Evolutionary conservation across 148 eudicot species (phyloP), one percentile per base, ranked within the genome.

Genomic region (Diospyros kaki): DNA sequence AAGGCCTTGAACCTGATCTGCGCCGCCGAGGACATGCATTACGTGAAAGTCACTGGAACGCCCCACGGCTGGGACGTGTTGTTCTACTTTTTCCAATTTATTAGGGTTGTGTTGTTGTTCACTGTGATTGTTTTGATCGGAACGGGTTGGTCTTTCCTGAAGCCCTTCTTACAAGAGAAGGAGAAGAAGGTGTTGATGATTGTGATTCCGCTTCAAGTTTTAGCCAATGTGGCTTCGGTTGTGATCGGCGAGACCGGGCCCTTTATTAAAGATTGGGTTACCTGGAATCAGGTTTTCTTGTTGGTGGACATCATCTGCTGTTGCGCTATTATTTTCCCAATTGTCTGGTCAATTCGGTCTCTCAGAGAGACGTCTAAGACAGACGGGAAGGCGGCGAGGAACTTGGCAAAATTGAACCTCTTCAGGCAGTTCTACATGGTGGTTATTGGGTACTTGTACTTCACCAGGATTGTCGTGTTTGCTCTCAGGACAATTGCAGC

Each of bases 171-270:
- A 84, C 98, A 94, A 81, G 98, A 94, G 82, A 89, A 75, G 81
- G 98, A 94, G 87, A 94, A 94, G 89, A 95, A 95, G 81, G 98
- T 95, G 53, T 78, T 95, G 82, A 90, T 95, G 96, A 88, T 92
- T 72, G 98, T 95, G 74, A 91, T 95, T 53, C 98, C 98, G 0
- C 83, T 92, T 9, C 98, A 95, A 84, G 98, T 95, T 9, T 81
- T 92, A 53, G 97, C 98, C 5, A 95, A 95, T 71, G 55, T 95
- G 11, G 98, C 98, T 5, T 92, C 96, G 1, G 79, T 95, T 71
- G 98, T 95, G 75, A 95, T 95, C 71, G 97, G 97, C 11, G 97
- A 92, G 72, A 90, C 97, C 0, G 97, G 98, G n/a, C 98, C 98
- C 0, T 94, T 90, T 80, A 92, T 94, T 59, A 92, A 86, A 88